A percentile compares a stretch with the other conserved stretches of the same genome.
phyloP scores from a whole-genome alignment of 169 alveolate genomes.

The Perkinsus chesapeaki region DNA sequence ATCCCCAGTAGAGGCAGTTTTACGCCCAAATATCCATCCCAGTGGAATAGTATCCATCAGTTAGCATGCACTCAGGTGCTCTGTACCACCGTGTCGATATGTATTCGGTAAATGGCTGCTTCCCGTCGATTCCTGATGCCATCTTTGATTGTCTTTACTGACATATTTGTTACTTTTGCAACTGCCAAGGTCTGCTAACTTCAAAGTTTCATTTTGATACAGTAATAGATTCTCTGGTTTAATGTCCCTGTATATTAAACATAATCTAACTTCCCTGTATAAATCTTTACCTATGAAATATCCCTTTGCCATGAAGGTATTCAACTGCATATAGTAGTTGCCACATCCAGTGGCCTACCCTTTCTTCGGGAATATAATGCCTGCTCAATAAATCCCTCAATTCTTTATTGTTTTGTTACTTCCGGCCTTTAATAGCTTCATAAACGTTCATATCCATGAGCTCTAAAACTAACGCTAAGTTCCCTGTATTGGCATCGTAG shows the following conservation, averaged over 20 bases:
- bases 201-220: not conserved
- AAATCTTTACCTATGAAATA: conserved; percentile 58
- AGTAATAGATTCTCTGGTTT: not conserved
- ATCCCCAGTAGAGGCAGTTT: not conserved
- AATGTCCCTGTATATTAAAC: not conserved
- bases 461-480: conserved; percentile 61
- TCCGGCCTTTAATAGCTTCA: conserved; percentile 60
- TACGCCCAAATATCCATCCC: conserved; percentile 81
- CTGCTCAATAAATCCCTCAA: not conserved
- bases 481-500: conserved; percentile 39
- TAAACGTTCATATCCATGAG: conserved; percentile 66
- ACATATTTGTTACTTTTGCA: conserved; percentile 35
- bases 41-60: conserved; percentile 58
- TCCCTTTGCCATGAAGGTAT: conserved; percentile 56
- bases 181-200: conserved; percentile 52
- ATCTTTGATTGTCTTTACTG: not conserved
- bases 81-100: conserved; percentile 81
- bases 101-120: conserved; percentile 55
- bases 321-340: conserved; percentile 59
- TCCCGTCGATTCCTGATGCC: not conserved
- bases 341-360: conserved; percentile 48
- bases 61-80: conserved; percentile 71
- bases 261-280: conserved; percentile 35
- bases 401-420: not conserved
- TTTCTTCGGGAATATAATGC: conserved; percentile 38